phyloP scores from a whole-genome alignment of 1,139 yeast genomes.

The Meyerozyma guilliermondii region DNA sequence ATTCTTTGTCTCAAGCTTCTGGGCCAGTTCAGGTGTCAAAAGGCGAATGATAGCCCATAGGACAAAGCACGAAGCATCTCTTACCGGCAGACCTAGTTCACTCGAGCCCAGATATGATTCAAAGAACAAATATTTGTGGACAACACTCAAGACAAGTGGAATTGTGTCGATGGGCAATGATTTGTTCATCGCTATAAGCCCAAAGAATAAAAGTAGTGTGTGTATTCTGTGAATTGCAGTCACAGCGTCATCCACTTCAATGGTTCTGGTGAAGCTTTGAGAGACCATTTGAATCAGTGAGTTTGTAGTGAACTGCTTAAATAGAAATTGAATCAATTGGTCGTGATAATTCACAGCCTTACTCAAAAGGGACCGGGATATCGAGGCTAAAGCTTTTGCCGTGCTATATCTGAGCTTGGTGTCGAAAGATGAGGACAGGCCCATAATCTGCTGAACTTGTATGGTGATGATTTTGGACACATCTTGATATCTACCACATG shows the following conservation, averaged over 20 bases:
- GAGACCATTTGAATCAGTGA: neutral
- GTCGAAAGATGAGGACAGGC: constrained; percentile 23
- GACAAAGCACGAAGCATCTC: constrained; percentile 83
- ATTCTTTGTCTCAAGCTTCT: constrained; percentile 4
- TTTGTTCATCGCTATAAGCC: constrained; percentile 27
- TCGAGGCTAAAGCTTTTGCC: constrained; percentile 30
- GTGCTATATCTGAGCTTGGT: constrained; percentile 29
- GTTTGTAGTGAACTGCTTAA: neutral
- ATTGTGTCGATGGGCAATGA: constrained; percentile 21
- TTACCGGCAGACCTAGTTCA: constrained; percentile 59
- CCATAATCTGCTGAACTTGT: constrained; percentile 25
- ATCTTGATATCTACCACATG: constrained; percentile 10
- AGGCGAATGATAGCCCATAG: constrained; percentile 37
- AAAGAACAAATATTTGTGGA: constrained; percentile 45
- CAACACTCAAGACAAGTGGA: constrained; percentile 24
- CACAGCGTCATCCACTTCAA: constrained; percentile 6
- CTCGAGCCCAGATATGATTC: constrained; percentile 47
- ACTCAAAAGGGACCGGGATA: constrained; percentile 16
- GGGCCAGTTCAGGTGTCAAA: constrained; percentile 10
- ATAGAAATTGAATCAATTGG: constrained; percentile 12
- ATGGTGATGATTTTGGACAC: constrained; percentile 25
- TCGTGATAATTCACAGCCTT: constrained; percentile 31
- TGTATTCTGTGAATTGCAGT: constrained; percentile 29
- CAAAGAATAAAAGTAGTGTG: constrained; percentile 31
- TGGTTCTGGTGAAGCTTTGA: neutral